phyloP scores from a whole-genome alignment of 176 grass and related monocot species.

The Musa schizocarpa region DNA sequence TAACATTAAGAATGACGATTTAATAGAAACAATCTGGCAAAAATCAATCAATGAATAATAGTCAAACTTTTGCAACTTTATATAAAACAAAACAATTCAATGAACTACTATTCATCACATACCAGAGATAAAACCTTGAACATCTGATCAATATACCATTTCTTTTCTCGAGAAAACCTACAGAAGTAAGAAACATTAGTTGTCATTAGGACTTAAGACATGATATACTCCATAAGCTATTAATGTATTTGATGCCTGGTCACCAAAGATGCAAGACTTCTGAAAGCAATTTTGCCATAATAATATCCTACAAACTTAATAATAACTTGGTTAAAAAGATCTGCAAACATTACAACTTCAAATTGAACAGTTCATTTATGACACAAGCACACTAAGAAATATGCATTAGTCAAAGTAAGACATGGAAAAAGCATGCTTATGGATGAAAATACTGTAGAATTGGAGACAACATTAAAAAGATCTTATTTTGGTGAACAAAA shows the following conservation, averaged over 20 bases:
- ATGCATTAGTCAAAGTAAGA: neutral
- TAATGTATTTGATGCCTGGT: neutral
- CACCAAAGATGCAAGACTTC: neutral
- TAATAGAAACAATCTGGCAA: too few species aligned
- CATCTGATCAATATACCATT: slow-evolving; percentile 98
- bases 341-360: neutral
- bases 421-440: neutral
- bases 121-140: slow-evolving; percentile 96
- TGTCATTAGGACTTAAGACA: neutral
- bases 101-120: slow-evolving; percentile 28
- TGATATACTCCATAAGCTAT: slow-evolving; percentile 14
- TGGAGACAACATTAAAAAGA: neutral
- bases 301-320: slow-evolving; percentile 10
- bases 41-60: neutral
- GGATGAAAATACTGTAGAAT: neutral
- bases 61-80: neutral
- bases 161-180: slow-evolving; percentile 95
- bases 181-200: slow-evolving; percentile 19
- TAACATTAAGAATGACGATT: too few species aligned
- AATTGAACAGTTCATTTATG: neutral
- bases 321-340: too few species aligned
- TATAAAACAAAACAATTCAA: neutral
- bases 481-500: neutral
- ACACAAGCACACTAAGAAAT: neutral
- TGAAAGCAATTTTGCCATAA: neutral